Percentiles rank a stretch among this genome's conserved stretches.
phyloP scores from a whole-genome alignment of 2,329 filamentous ascomycete species.

The Tolypocladium tropicale region DNA sequence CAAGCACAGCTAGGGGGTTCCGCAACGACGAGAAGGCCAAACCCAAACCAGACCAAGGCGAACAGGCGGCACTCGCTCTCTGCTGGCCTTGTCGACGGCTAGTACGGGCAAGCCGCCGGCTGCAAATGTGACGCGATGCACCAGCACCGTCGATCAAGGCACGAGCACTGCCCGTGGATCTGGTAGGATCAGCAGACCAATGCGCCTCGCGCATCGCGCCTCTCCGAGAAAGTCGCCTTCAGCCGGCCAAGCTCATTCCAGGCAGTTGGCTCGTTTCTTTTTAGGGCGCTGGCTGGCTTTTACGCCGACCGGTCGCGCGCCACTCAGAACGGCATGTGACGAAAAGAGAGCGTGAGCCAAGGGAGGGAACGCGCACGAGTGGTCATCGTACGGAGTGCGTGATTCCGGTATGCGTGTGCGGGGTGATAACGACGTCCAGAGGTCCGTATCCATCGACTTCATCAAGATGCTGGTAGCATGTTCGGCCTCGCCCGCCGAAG shows the following conservation, averaged over 20 bases:
- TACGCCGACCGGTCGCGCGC: not conserved
- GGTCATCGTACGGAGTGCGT: too few species aligned
- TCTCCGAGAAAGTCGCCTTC: not conserved
- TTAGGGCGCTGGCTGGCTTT: not conserved
- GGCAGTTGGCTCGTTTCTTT: not conserved
- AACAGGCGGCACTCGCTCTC: too few species aligned
- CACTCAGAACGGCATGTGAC: not conserved
- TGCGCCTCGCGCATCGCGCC: not conserved
- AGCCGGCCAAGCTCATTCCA: not conserved
- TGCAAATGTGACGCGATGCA: not conserved
- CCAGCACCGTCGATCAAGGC: not conserved
- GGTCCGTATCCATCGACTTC: not conserved
- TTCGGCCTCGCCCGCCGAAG: not conserved
- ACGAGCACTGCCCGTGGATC: not conserved
- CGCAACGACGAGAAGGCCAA: not conserved
- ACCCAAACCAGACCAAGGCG: not conserved
- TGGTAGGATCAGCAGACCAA: constrained; percentile 1
- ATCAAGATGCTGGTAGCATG: not conserved
- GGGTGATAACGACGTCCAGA: not conserved
- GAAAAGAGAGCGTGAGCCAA: not conserved
- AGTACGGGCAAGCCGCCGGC: not conserved
- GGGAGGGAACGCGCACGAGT: not conserved
- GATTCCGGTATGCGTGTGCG: too few species aligned
- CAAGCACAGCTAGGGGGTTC: not conserved
- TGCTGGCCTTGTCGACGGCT: not conserved